Percentiles rank a stretch among this genome's conserved stretches.
phyloP scores from a whole-genome alignment of 1,139 yeast genomes.

The Suhomyces terraborum region DNA sequence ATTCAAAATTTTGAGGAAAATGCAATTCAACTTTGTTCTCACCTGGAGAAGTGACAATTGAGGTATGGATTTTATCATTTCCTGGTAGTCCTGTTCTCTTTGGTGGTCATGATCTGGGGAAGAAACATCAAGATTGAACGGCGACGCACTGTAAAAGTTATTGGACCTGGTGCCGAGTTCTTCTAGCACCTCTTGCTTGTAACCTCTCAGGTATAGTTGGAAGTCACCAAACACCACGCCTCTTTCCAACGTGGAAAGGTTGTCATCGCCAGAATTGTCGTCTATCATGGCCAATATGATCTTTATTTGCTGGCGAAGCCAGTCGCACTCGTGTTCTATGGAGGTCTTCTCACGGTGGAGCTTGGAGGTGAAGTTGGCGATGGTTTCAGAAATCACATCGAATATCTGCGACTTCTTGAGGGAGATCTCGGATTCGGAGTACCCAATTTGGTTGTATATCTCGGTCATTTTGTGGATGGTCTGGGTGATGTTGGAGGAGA shows the following conservation, averaged over 20 bases:
- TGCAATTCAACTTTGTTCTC: slow-evolving; percentile 35
- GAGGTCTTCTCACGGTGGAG: slow-evolving; percentile 41
- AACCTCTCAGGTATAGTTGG: slow-evolving; percentile 34
- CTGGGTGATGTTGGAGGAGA: slow-evolving; percentile 25
- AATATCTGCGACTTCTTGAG: slow-evolving; percentile 43
- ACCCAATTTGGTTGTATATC: slow-evolving; percentile 44
- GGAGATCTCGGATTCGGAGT: slow-evolving; percentile 35
- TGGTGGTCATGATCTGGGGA: slow-evolving; percentile 14
- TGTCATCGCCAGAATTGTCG: slow-evolving; percentile 36
- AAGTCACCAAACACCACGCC: slow-evolving; percentile 34
- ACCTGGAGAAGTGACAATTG: slow-evolving; percentile 34
- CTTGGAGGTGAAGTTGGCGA: slow-evolving; percentile 33
- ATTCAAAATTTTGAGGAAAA: slow-evolving; percentile 39
- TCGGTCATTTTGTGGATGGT: slow-evolving; percentile 36
- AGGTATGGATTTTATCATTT: slow-evolving; percentile 31
- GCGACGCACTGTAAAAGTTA: slow-evolving; percentile 30
- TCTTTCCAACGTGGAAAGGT: slow-evolving; percentile 28
- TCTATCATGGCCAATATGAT: slow-evolving; percentile 45
- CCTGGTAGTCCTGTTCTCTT: slow-evolving; percentile 30
- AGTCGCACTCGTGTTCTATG: slow-evolving; percentile 49
- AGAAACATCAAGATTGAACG: slow-evolving; percentile 26
- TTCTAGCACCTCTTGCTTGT: slow-evolving; percentile 24
- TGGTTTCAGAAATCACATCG: slow-evolving; percentile 42
- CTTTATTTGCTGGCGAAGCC: slow-evolving; percentile 48
- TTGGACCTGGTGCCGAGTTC: slow-evolving; percentile 18